phyloP scores from a whole-genome alignment of 1,284 basidiomycete species.

The Cystobasidium slooffiae region DNA sequence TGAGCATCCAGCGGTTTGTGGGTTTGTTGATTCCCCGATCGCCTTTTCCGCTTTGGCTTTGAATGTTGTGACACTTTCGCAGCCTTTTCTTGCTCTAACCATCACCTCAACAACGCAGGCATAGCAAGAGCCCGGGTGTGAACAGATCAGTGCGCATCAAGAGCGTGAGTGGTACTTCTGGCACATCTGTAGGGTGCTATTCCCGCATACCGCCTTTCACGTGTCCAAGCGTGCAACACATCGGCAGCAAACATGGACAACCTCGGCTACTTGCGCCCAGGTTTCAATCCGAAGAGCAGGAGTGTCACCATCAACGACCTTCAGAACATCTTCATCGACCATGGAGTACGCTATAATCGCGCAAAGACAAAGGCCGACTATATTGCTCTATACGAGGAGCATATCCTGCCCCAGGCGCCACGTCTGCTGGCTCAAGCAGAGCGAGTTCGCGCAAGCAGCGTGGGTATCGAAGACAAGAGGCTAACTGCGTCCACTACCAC shows the following conservation, averaged over 20 bases:
- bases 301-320: slow-evolving; percentile 79
- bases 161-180: too few species aligned
- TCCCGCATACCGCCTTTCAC: too few species aligned
- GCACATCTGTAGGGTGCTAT: too few species aligned
- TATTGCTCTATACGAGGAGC: slow-evolving; percentile 74
- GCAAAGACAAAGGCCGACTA: slow-evolving; percentile 85
- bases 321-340: slow-evolving; percentile 76
- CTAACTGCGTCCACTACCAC: slow-evolving; percentile 54
- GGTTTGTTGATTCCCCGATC: too few species aligned
- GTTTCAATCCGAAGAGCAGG: slow-evolving; percentile 73
- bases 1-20: too few species aligned
- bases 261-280: slow-evolving; percentile 65
- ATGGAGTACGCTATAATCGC: slow-evolving; percentile 75
- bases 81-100: too few species aligned
- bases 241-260: slow-evolving; percentile 16
- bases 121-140: too few species aligned
- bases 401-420: slow-evolving; percentile 68
- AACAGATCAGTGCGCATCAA: too few species aligned
- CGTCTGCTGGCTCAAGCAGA: slow-evolving; percentile 57
- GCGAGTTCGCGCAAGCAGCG: slow-evolving; percentile 54
- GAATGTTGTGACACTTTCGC: too few species aligned
- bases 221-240: too few species aligned
- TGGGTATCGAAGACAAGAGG: slow-evolving; percentile 66
- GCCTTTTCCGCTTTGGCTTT: too few species aligned
- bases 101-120: too few species aligned